Conservation (phyloP, 352 stramenopile species). For the Blastocystis sp. region DNA sequence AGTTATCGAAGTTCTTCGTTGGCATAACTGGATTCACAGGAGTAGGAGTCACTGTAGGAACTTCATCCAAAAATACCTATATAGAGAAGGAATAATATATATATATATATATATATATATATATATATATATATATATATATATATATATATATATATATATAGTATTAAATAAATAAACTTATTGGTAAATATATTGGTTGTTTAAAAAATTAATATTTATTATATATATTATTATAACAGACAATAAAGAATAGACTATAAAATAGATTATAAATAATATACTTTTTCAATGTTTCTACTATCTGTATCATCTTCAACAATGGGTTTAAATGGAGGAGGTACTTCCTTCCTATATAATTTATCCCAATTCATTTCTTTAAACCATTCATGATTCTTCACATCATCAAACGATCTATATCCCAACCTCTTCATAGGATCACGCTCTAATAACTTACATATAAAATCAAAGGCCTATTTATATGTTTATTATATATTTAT, state of each 20-base stretch:
- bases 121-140: too few species aligned
- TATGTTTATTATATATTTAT: too few species aligned
- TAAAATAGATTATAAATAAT: conserved; percentile 75
- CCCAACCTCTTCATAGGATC: conserved; percentile 39
- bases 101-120: too few species aligned
- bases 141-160: too few species aligned
- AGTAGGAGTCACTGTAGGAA: conserved; percentile 54
- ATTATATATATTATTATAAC: too few species aligned
- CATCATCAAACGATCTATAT: conserved; percentile 65
- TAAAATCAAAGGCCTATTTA: conserved; percentile 34
- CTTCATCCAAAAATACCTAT: conserved; percentile 70
- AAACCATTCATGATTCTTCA: conserved; percentile 74
- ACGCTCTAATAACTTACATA: conserved; percentile 37
- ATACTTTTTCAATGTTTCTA: conserved; percentile 17
- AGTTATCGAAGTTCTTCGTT: conserved; percentile 67
- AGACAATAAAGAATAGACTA: too few species aligned
- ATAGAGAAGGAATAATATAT: too few species aligned
- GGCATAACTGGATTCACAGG: conserved; percentile 49
- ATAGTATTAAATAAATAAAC: too few species aligned
- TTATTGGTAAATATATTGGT: too few species aligned
- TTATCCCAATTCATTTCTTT: conserved; percentile 68
- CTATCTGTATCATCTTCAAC: conserved; percentile 69
- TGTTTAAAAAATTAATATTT: too few species aligned
- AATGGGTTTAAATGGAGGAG: conserved; percentile 70
- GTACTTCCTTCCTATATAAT: conserved; percentile 61